phyloP scores from a whole-genome alignment of 495 filamentous ascomycete species.

The Penicillium argentinense region DNA sequence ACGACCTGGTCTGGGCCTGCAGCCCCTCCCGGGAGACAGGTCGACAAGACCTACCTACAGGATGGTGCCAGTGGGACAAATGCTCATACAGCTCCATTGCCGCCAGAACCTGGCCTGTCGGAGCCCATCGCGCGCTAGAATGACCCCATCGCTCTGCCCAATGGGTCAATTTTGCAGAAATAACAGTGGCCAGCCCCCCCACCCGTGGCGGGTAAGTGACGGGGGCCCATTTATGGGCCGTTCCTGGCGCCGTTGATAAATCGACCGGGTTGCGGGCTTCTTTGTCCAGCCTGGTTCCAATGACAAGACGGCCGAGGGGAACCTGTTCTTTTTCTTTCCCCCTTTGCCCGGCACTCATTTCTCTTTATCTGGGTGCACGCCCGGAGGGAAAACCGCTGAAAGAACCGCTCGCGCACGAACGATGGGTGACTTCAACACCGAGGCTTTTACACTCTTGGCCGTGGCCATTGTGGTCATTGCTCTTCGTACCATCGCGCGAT shows the following conservation, averaged over 20 bases:
- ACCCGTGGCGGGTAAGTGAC: neutral
- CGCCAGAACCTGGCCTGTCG: neutral
- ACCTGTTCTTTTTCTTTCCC: conserved; percentile 1
- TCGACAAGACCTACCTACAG: neutral
- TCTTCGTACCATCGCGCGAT: conserved; percentile 50
- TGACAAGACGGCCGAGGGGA: conserved; percentile 18
- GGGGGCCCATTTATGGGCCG: neutral
- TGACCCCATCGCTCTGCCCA: neutral
- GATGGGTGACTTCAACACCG: conserved; percentile 43
- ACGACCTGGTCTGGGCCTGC: neutral
- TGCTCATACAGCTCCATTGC: neutral
- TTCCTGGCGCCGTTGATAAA: conserved; percentile 19
- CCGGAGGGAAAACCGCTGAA: conserved; percentile 2
- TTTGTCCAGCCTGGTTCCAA: conserved; percentile 30
- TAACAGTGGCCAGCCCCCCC: neutral
- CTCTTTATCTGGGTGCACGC: conserved; percentile 26
- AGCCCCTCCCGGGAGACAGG: neutral
- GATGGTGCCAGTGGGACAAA: neutral
- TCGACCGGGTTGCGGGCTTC: conserved; percentile 18
- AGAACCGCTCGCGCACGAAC: neutral
- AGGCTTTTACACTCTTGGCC: conserved; percentile 53
- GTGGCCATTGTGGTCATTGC: conserved; percentile 50
- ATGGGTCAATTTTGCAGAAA: neutral
- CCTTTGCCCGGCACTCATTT: neutral
- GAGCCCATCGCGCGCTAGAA: neutral